Percentiles rank a stretch among this genome's conserved stretches.
Conservation (phyloP, 179 eudicot genomes). For the Vitellaria paradoxa region DNA sequence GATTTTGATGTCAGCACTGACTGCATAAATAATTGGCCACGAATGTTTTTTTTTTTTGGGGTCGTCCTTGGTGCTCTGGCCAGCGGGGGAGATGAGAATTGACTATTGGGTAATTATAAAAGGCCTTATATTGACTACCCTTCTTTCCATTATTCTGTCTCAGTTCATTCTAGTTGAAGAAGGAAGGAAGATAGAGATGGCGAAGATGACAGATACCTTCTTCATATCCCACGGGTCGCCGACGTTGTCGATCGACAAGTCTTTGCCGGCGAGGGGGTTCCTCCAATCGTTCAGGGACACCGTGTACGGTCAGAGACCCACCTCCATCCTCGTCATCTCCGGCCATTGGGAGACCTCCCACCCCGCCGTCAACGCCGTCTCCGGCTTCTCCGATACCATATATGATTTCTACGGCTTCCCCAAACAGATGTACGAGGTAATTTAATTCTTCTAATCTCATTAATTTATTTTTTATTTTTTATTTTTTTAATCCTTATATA, state of each 20-base stretch:
- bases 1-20: no score
- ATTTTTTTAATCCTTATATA: no score
- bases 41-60: no score
- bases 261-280: constrained; percentile 47
- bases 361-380: constrained; percentile 43
- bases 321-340: constrained; percentile 44
- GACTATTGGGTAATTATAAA: no score
- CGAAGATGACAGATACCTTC: constrained; percentile 29
- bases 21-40: no score
- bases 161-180: background rate
- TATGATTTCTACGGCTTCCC: constrained; percentile 55
- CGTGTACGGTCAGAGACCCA: constrained; percentile 28
- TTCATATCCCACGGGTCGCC: constrained; percentile 69
- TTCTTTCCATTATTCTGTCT: no score
- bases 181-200: background rate
- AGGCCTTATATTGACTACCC: no score
- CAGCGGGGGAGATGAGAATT: no score
- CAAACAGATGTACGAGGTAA: constrained; percentile 45
- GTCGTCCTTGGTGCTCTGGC: no score
- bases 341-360: constrained; percentile 67
- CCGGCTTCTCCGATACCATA: constrained; percentile 38
- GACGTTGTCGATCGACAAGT: constrained; percentile 49
- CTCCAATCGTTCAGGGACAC: constrained; percentile 34
- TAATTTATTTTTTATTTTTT: no score
- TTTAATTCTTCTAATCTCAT: background rate